Evolutionary conservation across 768 basidiomycete species (phyloP).

Genomic region (Termitomyces sp.): DNA sequence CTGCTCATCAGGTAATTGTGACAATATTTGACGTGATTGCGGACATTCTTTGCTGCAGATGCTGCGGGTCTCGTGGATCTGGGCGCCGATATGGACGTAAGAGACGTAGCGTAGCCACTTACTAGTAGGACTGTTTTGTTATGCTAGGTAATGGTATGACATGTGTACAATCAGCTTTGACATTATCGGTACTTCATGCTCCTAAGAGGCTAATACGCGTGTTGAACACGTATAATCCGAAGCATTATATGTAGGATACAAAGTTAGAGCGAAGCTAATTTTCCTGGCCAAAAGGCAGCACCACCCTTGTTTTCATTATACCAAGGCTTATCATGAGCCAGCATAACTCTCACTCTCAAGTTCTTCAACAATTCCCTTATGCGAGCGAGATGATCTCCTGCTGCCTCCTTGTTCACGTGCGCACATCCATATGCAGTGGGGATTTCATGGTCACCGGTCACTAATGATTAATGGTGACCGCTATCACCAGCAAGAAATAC

Average conservation of each 20-base stretch:
- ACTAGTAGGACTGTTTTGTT: no score
- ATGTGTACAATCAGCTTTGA: no score
- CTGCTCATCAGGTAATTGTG: constrained; percentile 50
- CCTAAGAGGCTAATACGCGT: no score
- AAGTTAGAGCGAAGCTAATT: not conserved
- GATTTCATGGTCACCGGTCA: constrained; percentile 39
- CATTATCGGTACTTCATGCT: no score
- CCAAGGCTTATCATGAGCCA: constrained; percentile 54
- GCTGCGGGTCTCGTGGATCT: constrained; percentile 35
- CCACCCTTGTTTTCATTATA: constrained; percentile 43
- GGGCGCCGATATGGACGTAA: constrained; percentile 18
- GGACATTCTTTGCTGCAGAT: constrained; percentile 53
- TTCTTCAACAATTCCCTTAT: constrained; percentile 28
- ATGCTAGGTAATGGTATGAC: no score
- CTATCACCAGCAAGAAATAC: constrained; percentile 53
- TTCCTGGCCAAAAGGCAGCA: constrained; percentile 38
- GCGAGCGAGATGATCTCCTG: constrained; percentile 43
- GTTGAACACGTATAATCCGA: not conserved
- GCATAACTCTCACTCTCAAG: constrained; percentile 41
- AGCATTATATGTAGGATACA: no score
- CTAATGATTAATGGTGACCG: constrained; percentile 57
- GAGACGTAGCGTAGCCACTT: constrained; percentile 9
- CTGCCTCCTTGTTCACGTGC: constrained; percentile 38
- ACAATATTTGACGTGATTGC: constrained; percentile 61
- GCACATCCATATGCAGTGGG: constrained; percentile 32